phyloP scores from a whole-genome alignment of 768 basidiomycete genomes.

The Termitomyces titanicus region DNA sequence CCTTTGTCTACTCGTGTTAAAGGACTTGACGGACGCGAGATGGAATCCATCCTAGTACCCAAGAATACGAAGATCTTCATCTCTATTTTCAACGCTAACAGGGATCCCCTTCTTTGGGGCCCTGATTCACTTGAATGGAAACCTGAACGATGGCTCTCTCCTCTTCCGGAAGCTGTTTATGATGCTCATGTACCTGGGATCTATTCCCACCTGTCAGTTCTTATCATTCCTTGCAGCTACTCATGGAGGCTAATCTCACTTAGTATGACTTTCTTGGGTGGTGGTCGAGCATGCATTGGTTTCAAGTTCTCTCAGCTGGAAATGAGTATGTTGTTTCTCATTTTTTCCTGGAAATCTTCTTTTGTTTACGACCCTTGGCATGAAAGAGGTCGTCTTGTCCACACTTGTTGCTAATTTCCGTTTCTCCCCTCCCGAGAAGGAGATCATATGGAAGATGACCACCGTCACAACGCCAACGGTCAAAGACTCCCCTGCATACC shows the following conservation, averaged over 20 bases:
- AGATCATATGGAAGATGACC: slow-evolving; percentile 26
- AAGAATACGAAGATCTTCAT: slow-evolving; percentile 34
- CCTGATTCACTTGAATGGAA: slow-evolving; percentile 44
- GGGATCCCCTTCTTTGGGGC: slow-evolving; percentile 41
- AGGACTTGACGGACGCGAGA: slow-evolving; percentile 27
- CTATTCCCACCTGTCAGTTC: slow-evolving; percentile 35
- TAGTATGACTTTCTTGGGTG: slow-evolving; percentile 42
- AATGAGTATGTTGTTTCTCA: slow-evolving; percentile 32
- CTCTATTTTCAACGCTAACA: slow-evolving; percentile 33
- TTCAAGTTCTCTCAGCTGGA: slow-evolving; percentile 54
- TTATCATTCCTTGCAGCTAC: neutral
- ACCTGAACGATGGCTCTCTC: slow-evolving; percentile 44
- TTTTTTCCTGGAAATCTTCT: neutral
- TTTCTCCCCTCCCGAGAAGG: slow-evolving; percentile 17
- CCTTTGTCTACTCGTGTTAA: too few relatives aligned
- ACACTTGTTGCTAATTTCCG: slow-evolving; percentile 22
- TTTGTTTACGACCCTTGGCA: neutral
- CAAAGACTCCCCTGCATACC: neutral
- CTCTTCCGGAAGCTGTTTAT: slow-evolving; percentile 29
- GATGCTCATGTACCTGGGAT: slow-evolving; percentile 38
- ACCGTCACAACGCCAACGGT: slow-evolving; percentile 18
- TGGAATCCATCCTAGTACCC: slow-evolving; percentile 33
- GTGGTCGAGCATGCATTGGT: slow-evolving; percentile 41
- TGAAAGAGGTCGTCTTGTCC: slow-evolving; percentile 21
- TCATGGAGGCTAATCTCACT: neutral